phyloP scores from a whole-genome alignment of 371 early-diverging fungal species.

The Umbelopsis sp. region DNA sequence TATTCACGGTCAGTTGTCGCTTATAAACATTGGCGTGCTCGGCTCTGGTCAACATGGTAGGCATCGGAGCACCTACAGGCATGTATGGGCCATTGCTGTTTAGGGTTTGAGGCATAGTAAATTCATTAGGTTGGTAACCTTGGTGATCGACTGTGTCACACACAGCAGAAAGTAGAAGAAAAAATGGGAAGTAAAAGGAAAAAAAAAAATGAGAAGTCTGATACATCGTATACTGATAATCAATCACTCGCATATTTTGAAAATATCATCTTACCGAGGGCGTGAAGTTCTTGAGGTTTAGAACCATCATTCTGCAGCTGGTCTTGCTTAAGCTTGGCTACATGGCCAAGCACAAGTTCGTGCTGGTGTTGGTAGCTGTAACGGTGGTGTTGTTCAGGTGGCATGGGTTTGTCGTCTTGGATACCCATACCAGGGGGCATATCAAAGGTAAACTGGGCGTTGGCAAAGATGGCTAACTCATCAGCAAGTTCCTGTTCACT shows the following conservation, averaged over 20 bases:
- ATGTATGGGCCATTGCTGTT: background rate
- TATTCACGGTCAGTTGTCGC: background rate
- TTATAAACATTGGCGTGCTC: conserved; percentile 1
- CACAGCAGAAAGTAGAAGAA: too few species aligned
- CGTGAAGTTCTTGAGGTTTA: background rate
- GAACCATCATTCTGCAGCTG: background rate
- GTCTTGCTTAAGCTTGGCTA: conserved; percentile 10
- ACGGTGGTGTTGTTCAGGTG: conserved; percentile 14
- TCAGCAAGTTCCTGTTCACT: conserved; percentile 14
- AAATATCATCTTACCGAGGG: background rate
- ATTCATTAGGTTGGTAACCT: background rate
- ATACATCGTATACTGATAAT: too few species aligned
- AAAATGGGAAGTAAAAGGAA: too few species aligned
- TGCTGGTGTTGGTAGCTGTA: conserved; percentile 18
- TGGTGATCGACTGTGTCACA: background rate
- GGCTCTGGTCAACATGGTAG: background rate
- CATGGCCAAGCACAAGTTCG: conserved; percentile 11
- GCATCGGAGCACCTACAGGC: background rate
- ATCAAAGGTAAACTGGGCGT: conserved; percentile 61
- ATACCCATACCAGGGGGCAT: conserved; percentile 49
- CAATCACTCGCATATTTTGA: too few species aligned
- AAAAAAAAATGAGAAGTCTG: too few species aligned
- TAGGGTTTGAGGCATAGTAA: background rate
- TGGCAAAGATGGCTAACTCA: conserved; percentile 50
- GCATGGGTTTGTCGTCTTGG: conserved; percentile 32